These are phyloP conservation scores for Alloteropsis semialata DNA, from an alignment of 176 grass and related monocot species.

Conservation along the genomic window DNA sequence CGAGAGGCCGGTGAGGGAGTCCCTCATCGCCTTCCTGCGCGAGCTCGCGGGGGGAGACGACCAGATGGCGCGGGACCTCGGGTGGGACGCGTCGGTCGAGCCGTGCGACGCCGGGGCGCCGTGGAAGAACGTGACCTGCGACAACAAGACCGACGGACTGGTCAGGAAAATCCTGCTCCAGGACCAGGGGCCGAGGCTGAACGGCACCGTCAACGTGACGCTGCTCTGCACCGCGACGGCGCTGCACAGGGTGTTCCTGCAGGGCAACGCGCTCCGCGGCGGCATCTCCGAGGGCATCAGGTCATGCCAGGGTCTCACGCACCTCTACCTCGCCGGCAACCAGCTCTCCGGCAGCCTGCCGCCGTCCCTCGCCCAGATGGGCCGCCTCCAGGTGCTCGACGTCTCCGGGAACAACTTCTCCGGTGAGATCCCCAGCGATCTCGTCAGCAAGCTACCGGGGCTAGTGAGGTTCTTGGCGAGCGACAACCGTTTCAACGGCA, in stretches of 20 bases:
- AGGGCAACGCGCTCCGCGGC: constrained; percentile 27
- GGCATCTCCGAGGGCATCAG: constrained; percentile 28
- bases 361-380: neutral
- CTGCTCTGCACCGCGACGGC: constrained; percentile 36
- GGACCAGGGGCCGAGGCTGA: neutral
- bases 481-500: constrained; percentile 45
- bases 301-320: constrained; percentile 9
- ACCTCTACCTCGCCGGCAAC: constrained; percentile 22
- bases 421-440: no score
- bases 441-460: neutral
- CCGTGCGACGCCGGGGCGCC: constrained; percentile 45
- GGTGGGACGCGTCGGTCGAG: constrained; percentile 16
- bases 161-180: neutral
- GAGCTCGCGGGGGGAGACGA: constrained; percentile 18
- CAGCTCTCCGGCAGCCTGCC: constrained; percentile 45
- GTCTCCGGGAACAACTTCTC: constrained; percentile 50
- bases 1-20: neutral
- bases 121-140: neutral
- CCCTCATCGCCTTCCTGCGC: constrained; percentile 36
- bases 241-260: constrained; percentile 4
- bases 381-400: constrained; percentile 15
- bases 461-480: neutral
- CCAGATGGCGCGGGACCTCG: neutral
- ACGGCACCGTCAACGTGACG: constrained; percentile 38
- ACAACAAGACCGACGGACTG: neutral